These are phyloP conservation scores for Echinosophora koreensis DNA, from an alignment of 306 rosid species.

Conservation along the genomic window DNA sequence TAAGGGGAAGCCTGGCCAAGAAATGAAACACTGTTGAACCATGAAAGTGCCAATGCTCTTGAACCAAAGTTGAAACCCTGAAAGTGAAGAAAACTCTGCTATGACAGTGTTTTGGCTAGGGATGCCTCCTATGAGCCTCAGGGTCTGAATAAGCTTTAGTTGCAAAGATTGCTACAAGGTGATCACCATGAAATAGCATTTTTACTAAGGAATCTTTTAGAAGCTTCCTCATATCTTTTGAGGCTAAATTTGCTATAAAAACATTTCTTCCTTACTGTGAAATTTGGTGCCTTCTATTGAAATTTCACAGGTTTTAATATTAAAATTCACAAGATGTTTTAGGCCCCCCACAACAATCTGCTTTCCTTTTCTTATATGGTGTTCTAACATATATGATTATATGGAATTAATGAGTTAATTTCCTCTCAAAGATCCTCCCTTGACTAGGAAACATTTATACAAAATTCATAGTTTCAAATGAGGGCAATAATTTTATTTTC, in stretches of 20 bases:
- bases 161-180: constrained; percentile 72
- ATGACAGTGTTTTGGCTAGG: constrained; percentile 55
- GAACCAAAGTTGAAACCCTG: too few relatives aligned
- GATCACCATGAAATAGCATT: constrained; percentile 65
- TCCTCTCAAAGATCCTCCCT: constrained; percentile 61
- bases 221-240: constrained; percentile 72
- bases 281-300: constrained; percentile 57
- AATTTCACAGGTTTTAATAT: constrained; percentile 67
- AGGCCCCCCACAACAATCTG: constrained; percentile 64
- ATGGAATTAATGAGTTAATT: constrained; percentile 71
- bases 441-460: constrained; percentile 45
- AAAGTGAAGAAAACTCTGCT: constrained; percentile 40
- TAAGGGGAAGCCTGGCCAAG: too few relatives aligned
- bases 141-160: constrained; percentile 60
- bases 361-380: constrained; percentile 83
- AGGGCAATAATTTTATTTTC: too few relatives aligned
- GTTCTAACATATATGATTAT: constrained; percentile 64
- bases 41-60: too few relatives aligned
- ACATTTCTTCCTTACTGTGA: constrained; percentile 53
- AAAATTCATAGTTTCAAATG: constrained; percentile 66
- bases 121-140: constrained; percentile 56
- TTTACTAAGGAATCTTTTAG: constrained; percentile 73
- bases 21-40: too few relatives aligned
- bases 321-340: constrained; percentile 66
- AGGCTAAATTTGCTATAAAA: constrained; percentile 64